phyloP scores from a whole-genome alignment of 495 filamentous ascomycete species.

The Lophiostoma macrostomum region DNA sequence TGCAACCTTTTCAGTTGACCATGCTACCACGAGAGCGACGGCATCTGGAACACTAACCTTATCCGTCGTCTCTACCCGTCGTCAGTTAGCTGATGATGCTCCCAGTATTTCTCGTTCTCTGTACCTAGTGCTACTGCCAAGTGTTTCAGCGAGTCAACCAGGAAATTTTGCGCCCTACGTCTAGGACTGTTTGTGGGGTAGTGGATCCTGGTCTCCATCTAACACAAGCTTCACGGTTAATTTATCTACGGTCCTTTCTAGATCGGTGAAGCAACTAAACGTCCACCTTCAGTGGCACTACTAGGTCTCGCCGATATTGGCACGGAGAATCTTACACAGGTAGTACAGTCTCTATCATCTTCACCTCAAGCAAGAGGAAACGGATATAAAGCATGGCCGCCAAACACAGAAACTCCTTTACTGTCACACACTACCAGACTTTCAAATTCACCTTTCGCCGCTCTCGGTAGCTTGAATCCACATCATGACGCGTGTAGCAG shows the following conservation, averaged over 20 bases:
- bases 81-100: too few species aligned
- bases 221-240: constrained; percentile 22
- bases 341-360: background rate
- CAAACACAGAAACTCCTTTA: background rate
- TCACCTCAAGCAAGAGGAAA: background rate
- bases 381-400: constrained; percentile 5
- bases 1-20: too few species aligned
- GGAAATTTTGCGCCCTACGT: constrained; percentile 11
- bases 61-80: too few species aligned
- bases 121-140: too few species aligned
- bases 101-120: too few species aligned
- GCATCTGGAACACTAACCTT: too few species aligned
- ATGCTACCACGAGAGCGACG: too few species aligned
- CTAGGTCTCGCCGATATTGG: background rate
- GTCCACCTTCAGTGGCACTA: background rate
- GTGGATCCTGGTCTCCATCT: constrained; percentile 6
- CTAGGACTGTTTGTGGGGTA: constrained; percentile 27
- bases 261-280: background rate
- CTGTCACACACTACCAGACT: background rate
- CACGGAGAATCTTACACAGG: background rate
- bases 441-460: background rate
- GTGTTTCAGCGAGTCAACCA: too few species aligned
- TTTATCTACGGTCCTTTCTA: constrained; percentile 14
- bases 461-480: constrained; percentile 1
- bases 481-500: constrained; percentile 6